Percentiles rank a stretch among this genome's conserved stretches.
Evolutionary conservation across 2,329 filamentous ascomycete species (phyloP).

Genomic region (Drechslera avenae): DNA sequence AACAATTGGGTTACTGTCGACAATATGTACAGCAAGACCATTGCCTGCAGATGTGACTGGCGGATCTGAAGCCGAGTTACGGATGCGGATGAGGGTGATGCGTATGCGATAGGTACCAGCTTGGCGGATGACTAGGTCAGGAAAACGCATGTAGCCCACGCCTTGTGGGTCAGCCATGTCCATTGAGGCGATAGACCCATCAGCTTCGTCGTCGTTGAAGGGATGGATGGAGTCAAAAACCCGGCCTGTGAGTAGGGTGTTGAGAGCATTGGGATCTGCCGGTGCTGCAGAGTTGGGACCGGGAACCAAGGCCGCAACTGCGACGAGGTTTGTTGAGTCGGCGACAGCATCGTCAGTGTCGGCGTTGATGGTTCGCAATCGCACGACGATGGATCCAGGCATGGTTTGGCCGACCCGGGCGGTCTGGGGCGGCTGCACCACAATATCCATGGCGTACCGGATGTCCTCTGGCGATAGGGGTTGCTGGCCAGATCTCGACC

Average conservation of each 20-base stretch:
- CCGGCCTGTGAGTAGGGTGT: constrained; percentile 37
- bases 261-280: constrained; percentile 37
- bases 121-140: constrained; percentile 44
- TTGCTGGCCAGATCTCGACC: constrained; percentile 33
- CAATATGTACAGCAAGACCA: constrained; percentile 37
- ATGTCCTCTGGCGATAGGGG: constrained; percentile 38
- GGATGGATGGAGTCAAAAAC: constrained; percentile 45
- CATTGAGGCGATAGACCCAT: constrained; percentile 44
- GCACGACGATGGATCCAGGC: constrained; percentile 42
- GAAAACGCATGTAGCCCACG: constrained; percentile 47
- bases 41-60: constrained; percentile 32
- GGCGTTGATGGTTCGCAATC: constrained; percentile 39
- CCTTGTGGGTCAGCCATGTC: constrained; percentile 43
- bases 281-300: constrained; percentile 35
- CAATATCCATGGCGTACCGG: constrained; percentile 47
- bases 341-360: constrained; percentile 40
- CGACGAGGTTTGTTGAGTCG: constrained; percentile 43
- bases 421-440: constrained; percentile 44
- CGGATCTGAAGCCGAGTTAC: constrained; percentile 33
- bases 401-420: constrained; percentile 41
- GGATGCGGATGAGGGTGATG: constrained; percentile 45
- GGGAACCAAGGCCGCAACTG: constrained; percentile 40
- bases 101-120: constrained; percentile 46
- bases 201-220: constrained; percentile 45
- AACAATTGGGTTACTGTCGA: constrained; percentile 45